These are phyloP conservation scores for Diplotaxis tenuifolia DNA, from an alignment of 345 rosid genomes.

Conservation along the genomic window DNA sequence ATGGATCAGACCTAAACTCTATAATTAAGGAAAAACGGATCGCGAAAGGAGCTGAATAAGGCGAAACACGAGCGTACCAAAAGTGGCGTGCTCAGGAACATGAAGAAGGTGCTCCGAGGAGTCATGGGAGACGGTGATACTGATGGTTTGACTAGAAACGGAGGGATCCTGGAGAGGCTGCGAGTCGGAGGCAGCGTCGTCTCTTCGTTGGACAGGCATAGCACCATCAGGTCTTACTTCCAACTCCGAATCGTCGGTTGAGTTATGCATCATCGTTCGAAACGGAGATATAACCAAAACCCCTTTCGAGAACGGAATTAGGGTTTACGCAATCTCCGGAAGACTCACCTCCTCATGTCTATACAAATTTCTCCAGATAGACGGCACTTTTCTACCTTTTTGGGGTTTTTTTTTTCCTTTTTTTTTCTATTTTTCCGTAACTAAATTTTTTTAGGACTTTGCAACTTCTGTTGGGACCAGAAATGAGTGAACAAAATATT, in stretches of 20 bases:
- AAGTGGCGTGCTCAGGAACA: constrained; percentile 51
- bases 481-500: background rate
- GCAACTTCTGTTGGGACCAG: background rate
- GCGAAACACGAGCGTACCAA: constrained; percentile 42
- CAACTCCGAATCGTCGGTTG: constrained; percentile 39
- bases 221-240: constrained; percentile 51
- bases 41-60: no score
- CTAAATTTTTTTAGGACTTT: background rate
- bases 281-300: background rate
- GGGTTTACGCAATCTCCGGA: constrained; percentile 23
- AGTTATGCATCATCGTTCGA: constrained; percentile 27
- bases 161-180: constrained; percentile 28
- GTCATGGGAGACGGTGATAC: constrained; percentile 49
- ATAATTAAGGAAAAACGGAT: no score
- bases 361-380: background rate
- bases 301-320: constrained; percentile 1
- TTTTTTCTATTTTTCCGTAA: background rate
- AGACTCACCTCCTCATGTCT: background rate
- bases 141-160: constrained; percentile 39
- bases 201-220: constrained; percentile 56
- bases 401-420: background rate
- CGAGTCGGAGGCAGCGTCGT: constrained; percentile 31
- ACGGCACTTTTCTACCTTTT: background rate
- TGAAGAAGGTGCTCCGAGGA: constrained; percentile 48
- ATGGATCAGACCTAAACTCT: no score